Evolutionary conservation across 441 rosid genomes (phyloP).

Genomic region (Adansonia rubrostipa): DNA sequence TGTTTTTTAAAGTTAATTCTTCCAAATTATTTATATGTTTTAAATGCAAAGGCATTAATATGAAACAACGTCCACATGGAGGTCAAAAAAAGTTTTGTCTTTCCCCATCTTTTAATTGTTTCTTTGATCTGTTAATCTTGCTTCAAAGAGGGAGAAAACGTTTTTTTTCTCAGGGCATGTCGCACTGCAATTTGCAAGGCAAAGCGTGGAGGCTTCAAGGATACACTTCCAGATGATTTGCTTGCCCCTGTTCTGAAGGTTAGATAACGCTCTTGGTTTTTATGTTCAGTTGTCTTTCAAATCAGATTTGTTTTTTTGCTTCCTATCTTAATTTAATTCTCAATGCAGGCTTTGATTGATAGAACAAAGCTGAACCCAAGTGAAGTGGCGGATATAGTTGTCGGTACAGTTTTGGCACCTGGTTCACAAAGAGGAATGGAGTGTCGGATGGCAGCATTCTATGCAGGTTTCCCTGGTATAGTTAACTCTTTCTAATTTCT

Average conservation of each 20-base stretch:
- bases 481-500: background rate
- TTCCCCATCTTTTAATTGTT: constrained; percentile 3
- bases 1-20: background rate
- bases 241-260: constrained; percentile 75
- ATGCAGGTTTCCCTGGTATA: constrained; percentile 74
- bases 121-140: constrained; percentile 20
- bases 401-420: constrained; percentile 73
- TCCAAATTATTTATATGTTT: background rate
- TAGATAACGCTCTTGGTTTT: constrained; percentile 3
- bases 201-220: constrained; percentile 79
- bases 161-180: constrained; percentile 50
- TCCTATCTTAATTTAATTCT: constrained; percentile 6
- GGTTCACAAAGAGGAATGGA: constrained; percentile 69
- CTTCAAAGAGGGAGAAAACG: background rate
- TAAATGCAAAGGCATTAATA: background rate
- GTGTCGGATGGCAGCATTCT: constrained; percentile 78
- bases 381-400: constrained; percentile 74
- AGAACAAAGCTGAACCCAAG: constrained; percentile 60
- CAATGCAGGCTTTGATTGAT: constrained; percentile 57
- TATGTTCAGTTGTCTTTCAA: background rate
- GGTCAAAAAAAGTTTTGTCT: background rate
- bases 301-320: background rate
- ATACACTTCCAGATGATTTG: constrained; percentile 68
- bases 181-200: constrained; percentile 78
- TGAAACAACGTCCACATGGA: background rate